Evolutionary conservation across 352 stramenopile species (phyloP).

Genomic region (Pythium utonaiense): DNA sequence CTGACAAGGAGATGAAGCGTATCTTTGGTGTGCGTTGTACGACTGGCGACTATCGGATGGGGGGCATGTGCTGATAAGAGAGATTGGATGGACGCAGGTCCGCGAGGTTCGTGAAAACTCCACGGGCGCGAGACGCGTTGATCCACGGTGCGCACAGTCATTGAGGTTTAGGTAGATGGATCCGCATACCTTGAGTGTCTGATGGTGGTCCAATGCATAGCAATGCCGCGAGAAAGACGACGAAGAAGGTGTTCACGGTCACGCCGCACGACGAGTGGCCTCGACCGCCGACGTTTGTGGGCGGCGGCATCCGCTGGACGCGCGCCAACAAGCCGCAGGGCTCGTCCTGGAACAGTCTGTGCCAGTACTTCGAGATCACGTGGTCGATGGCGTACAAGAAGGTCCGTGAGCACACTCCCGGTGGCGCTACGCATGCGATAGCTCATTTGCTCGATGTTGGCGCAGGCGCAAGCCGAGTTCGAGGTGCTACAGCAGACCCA

Average conservation of each 20-base stretch:
- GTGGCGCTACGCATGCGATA: too few relatives aligned
- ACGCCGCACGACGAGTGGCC: conserved; percentile 81
- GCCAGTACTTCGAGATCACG: conserved; percentile 81
- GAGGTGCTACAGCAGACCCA: conserved; percentile 76
- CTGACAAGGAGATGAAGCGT: conserved; percentile 87
- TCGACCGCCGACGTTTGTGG: conserved; percentile 82
- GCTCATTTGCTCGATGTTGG: neutral
- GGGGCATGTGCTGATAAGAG: neutral
- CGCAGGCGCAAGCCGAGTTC: conserved; percentile 77
- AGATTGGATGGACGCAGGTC: conserved; percentile 38
- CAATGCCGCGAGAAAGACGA: conserved; percentile 48
- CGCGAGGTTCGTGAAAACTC: conserved; percentile 48
- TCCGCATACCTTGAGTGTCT: neutral
- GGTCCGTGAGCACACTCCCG: conserved; percentile 22
- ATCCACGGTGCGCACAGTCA: conserved; percentile 37
- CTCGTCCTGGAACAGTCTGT: conserved; percentile 58
- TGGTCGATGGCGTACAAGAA: conserved; percentile 89
- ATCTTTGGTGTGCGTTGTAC: conserved; percentile 68
- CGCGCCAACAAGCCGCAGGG: conserved; percentile 72
- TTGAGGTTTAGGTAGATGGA: neutral
- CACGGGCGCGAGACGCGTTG: conserved; percentile 41
- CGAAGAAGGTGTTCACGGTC: conserved; percentile 76
- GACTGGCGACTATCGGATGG: neutral
- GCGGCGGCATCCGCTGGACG: conserved; percentile 82
- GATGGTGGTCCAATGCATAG: conserved; percentile 13